phyloP scores from a whole-genome alignment of 441 rosid species.

The Arabidopsis lyrata region DNA sequence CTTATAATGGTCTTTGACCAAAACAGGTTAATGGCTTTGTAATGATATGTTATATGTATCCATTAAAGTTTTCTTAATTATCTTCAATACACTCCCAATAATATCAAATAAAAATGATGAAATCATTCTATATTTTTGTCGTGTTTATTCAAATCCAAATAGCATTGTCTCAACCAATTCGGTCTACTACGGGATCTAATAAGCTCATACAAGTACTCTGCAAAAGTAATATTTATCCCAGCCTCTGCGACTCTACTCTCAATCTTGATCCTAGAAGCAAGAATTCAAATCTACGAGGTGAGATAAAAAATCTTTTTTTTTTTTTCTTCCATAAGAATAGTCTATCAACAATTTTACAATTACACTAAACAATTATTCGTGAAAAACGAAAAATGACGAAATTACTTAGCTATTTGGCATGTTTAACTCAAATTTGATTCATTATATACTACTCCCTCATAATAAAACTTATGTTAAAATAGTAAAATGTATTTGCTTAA shows the following conservation, averaged over 20 bases:
- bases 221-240: not conserved
- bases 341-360: too few species aligned
- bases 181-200: not conserved
- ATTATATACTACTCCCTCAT: not conserved
- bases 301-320: not conserved
- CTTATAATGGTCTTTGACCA: not conserved
- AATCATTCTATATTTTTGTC: conserved; percentile 1
- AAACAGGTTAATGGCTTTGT: too few species aligned
- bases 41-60: too few species aligned
- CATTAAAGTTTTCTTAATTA: too few species aligned
- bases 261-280: conserved; percentile 16
- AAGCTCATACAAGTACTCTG: not conserved
- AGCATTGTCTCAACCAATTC: conserved; percentile 17
- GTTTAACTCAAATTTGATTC: too few species aligned
- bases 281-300: not conserved
- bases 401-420: not conserved
- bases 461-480: not conserved
- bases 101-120: conserved; percentile 32
- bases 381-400: not conserved
- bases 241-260: conserved; percentile 24
- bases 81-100: too few species aligned
- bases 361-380: not conserved
- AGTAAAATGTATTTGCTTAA: not conserved
- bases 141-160: conserved; percentile 25
- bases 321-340: too few species aligned